A percentile compares a stretch with the other conserved stretches of the same genome.
These are phyloP conservation scores for Nemania diffusa DNA, from an alignment of 2,329 filamentous ascomycete genomes.

Conservation along the genomic window DNA sequence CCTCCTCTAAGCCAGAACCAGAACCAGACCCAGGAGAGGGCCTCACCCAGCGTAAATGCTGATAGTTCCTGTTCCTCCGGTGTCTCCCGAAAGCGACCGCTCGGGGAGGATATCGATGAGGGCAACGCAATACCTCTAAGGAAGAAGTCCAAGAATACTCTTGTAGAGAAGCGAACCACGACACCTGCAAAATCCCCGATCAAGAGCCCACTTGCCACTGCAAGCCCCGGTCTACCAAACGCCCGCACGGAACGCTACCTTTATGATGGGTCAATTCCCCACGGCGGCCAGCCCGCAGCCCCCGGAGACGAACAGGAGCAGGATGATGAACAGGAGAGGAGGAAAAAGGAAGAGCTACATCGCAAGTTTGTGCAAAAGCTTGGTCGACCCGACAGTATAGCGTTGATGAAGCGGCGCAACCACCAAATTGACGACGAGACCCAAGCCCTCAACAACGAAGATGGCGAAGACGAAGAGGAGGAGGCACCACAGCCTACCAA, in stretches of 20 bases:
- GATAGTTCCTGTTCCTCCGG: slow-evolving; percentile 41
- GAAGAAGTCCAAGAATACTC: slow-evolving; percentile 59
- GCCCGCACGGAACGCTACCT: slow-evolving; percentile 63
- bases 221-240: slow-evolving; percentile 44
- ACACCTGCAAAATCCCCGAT: slow-evolving; percentile 52
- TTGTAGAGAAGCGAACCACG: slow-evolving; percentile 55
- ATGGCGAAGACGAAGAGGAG: slow-evolving; percentile 68
- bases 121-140: slow-evolving; percentile 56
- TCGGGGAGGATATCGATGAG: slow-evolving; percentile 59
- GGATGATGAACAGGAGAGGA: slow-evolving; percentile 61
- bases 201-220: slow-evolving; percentile 35
- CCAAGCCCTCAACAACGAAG: slow-evolving; percentile 61
- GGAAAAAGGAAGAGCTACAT: slow-evolving; percentile 77
- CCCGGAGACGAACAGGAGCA: slow-evolving; percentile 56
- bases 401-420: slow-evolving; percentile 71
- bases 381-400: slow-evolving; percentile 83
- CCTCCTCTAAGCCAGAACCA: slow-evolving; percentile 41
- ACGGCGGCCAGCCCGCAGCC: slow-evolving; percentile 54
- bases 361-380: slow-evolving; percentile 89
- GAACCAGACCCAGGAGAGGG: slow-evolving; percentile 38
- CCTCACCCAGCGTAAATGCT: slow-evolving; percentile 46
- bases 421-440: slow-evolving; percentile 64
- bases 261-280: slow-evolving; percentile 59
- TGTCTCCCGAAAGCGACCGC: slow-evolving; percentile 60
- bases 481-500: slow-evolving; percentile 59